Evolutionary conservation across 345 rosid species (phyloP), one percentile per base, ranked within the genome.

Genomic region (Trapa bicornis): DNA sequence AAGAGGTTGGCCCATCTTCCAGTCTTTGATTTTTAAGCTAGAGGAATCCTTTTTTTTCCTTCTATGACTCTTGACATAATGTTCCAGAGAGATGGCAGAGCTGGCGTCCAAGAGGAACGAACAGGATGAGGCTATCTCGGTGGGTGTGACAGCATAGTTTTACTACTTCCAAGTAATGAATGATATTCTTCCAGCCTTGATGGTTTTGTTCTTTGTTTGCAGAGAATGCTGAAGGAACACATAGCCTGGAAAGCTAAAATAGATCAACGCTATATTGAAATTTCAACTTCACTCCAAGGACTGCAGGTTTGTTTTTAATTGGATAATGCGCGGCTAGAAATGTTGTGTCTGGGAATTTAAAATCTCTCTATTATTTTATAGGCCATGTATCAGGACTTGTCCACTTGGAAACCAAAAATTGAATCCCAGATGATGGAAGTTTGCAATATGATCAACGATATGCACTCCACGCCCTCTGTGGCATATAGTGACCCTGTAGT

Each of bases 251-350:
- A 80, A 77, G 78, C 72, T 22, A 79, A 81, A 80, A 82, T 84
- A 32, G 89, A 90, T 70, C 81, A 82, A 73, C 75, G 76, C 68
- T 64, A 88, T 56, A 65, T 68, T 68, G 89, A 84, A 79, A 78
- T 88, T 76, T 80, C 97, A 53, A 81, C 77, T 67, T 87, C 96
- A 13, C 79, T 93, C 82, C 72, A 80, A 65, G 80, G 81, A 54
- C 71, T 87, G 80, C 93, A 87, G 98, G 98, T 87, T 74, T 45
- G n/a, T 2, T 39, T 43, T n/a, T 60, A 60, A 52, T 73, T 10
- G 41, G 6, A 60, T 37, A n/a, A 54, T 43, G 17, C 50, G 33
- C 2, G 3, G n/a, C 56, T 50, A 48, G n/a, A 65, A 22, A 22
- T 22, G 43, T n/a, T 4, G 38, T 12, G 47, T 54, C 32, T 71